Base-by-base conservation (phyloP, 805 yeast genomes). In the Nakazawaea siamensis region DNA sequence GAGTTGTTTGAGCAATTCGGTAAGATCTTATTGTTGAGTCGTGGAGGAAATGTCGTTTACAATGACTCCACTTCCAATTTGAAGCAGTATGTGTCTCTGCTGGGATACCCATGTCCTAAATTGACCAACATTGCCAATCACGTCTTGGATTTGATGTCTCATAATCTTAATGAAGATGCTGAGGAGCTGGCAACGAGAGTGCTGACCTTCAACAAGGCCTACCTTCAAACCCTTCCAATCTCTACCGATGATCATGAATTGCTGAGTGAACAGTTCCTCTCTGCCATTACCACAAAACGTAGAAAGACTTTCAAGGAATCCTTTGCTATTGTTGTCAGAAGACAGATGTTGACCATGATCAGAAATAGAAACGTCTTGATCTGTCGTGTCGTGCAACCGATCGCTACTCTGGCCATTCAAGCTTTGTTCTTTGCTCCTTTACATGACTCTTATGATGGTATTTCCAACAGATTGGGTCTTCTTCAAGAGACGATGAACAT, bases 81-180 rank as follows among this genome's bases (percentile, higher is more conserved):
- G 54, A 54, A 64, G 6, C 41, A 46, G 0, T 72, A 81, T 52
- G 73, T 85, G 36, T 42, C 48, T 0, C 34, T 46, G 0, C 41
- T 70, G 27, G 83, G 83, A 0, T 71, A 60, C 45, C 60, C 66
- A 0, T 71, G 82, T 40, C 88, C 92, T 0, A 54, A 54, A 6
- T 54, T 70, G 24, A 70, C 76, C 7, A 84, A 82, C 50, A 68
- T 80, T 23, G 94, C 94, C 1, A 95, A 86, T 51, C 76, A 58
- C 47, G 66, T 80, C 18, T 62, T 85, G 42, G 95, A 86, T 54
- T 50, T 80, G 34, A 70, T 84, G 2, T 78, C 92, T 1, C 64
- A 72, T 14, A 68, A 68, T 39, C 8, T 37, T 7, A 14, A 14
- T 17, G 39, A 37, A 19, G 39, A 37, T 2, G 14, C 7, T 4